Evolutionary conservation across 2,329 filamentous ascomycete genomes (phyloP).

Genomic region (Beauveria varroae): DNA sequence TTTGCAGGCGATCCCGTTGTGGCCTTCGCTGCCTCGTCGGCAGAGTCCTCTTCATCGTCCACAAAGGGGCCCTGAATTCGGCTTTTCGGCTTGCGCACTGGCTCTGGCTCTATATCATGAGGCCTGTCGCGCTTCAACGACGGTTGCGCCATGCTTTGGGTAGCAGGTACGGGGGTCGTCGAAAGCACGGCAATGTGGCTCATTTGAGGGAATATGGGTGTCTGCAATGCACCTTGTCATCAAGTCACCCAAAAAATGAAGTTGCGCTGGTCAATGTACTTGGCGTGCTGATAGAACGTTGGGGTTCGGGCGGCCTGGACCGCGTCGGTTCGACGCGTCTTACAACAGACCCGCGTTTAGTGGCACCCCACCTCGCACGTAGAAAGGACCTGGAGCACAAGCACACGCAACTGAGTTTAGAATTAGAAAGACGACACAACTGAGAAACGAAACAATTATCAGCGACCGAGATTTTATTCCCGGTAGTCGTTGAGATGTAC

Average conservation of each 20-base stretch:
- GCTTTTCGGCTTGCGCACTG: constrained; percentile 25
- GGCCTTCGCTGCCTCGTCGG: constrained; percentile 18
- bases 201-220: background rate
- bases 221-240: background rate
- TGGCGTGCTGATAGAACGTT: background rate
- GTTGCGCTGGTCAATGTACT: background rate
- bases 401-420: too few relatives aligned
- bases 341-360: constrained; percentile 20
- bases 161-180: constrained; percentile 49
- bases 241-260: background rate
- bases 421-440: too few relatives aligned
- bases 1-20: constrained; percentile 13
- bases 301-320: background rate
- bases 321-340: constrained; percentile 18
- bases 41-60: constrained; percentile 30
- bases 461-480: too few relatives aligned
- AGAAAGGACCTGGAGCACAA: background rate
- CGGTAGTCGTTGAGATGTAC: too few relatives aligned
- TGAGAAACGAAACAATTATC: too few relatives aligned
- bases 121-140: constrained; percentile 28
- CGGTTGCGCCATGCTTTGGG: constrained; percentile 38
- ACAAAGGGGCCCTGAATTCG: constrained; percentile 31
- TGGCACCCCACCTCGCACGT: constrained; percentile 11
- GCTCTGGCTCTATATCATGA: constrained; percentile 22
- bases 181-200: constrained; percentile 41